A percentile compares a stretch with the other conserved stretches of the same genome.
Conservation (phyloP, 257 asterid species). For the Scutellaria baicalensis region DNA sequence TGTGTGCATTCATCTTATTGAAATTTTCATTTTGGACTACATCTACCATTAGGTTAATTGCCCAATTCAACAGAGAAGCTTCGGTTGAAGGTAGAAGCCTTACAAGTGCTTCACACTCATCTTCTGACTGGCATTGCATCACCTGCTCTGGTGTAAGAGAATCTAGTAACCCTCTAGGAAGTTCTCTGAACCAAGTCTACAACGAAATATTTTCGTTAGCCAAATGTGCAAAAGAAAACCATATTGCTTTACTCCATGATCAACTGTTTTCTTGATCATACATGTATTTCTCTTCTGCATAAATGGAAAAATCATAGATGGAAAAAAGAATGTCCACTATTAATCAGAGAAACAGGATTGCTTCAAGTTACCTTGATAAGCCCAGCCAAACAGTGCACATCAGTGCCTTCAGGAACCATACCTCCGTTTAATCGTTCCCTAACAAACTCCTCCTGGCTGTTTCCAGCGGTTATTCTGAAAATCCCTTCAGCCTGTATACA, state of each 20-base stretch:
- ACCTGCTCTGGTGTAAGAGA: constrained; percentile 80
- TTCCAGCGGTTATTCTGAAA: constrained; percentile 80
- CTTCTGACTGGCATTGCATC: constrained; percentile 83
- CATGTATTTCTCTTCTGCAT: not conserved
- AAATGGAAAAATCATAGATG: not conserved
- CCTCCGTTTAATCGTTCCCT: constrained; percentile 78
- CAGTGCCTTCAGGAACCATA: constrained; percentile 67
- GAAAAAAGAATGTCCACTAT: not conserved
- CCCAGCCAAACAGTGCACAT: constrained; percentile 88
- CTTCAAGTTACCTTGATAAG: constrained; percentile 56
- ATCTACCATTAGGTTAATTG: constrained; percentile 87
- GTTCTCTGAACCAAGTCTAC: constrained; percentile 99
- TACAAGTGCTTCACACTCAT: constrained; percentile 62
- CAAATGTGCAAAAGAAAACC: not conserved
- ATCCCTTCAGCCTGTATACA: constrained; percentile 77
- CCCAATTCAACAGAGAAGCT: constrained; percentile 85
- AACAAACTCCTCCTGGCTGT: constrained; percentile 80
- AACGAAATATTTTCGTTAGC: not conserved
- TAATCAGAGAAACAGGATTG: not conserved
- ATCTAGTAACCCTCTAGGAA: constrained; percentile 84
- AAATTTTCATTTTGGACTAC: constrained; percentile 68
- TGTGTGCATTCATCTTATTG: constrained; percentile 90
- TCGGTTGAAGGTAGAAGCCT: constrained; percentile 77
- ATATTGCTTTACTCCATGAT: not conserved
- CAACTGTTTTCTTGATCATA: not conserved